These are phyloP conservation scores for Diatrype stigma DNA, from an alignment of 2,329 filamentous ascomycete genomes.

Conservation along the genomic window DNA sequence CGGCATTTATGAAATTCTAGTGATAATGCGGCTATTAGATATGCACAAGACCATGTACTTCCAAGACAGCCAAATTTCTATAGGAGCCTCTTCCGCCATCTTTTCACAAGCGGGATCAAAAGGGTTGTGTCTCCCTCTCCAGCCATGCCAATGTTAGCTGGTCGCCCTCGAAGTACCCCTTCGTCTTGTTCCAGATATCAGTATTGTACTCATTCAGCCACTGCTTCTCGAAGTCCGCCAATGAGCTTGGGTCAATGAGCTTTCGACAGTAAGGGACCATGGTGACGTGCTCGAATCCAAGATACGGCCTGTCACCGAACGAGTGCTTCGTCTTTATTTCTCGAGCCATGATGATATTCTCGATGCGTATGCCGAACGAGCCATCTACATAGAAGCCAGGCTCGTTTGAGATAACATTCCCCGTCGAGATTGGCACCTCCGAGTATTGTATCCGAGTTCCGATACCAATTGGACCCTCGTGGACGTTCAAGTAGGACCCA, in stretches of 20 bases:
- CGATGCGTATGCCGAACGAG: slow-evolving; percentile 89
- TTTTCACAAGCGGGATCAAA: slow-evolving; percentile 28
- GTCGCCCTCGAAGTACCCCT: slow-evolving; percentile 69
- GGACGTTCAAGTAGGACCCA: slow-evolving; percentile 92
- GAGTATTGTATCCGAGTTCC: slow-evolving; percentile 88
- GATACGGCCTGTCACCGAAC: slow-evolving; percentile 90
- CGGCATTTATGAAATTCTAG: slow-evolving; percentile 54
- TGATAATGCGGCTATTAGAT: background rate
- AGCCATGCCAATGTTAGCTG: slow-evolving; percentile 73
- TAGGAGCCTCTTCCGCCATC: background rate
- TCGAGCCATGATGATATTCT: slow-evolving; percentile 89
- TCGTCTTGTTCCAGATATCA: slow-evolving; percentile 79
- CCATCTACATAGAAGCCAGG: slow-evolving; percentile 97
- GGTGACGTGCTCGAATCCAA: slow-evolving; percentile 95
- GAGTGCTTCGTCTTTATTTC: slow-evolving; percentile 82
- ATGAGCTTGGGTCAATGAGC: slow-evolving; percentile 69
- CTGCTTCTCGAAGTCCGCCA: slow-evolving; percentile 69
- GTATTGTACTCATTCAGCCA: slow-evolving; percentile 87
- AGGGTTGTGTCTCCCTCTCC: slow-evolving; percentile 74
- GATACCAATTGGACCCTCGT: slow-evolving; percentile 95
- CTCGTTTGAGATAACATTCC: slow-evolving; percentile 94
- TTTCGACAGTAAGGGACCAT: slow-evolving; percentile 94
- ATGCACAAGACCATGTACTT: background rate
- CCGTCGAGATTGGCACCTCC: slow-evolving; percentile 83
- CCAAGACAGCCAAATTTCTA: slow-evolving; percentile 2